A percentile compares a stretch with the other conserved stretches of the same genome.
phyloP scores from a whole-genome alignment of 805 yeast species.

The Lachancea fermentati region DNA sequence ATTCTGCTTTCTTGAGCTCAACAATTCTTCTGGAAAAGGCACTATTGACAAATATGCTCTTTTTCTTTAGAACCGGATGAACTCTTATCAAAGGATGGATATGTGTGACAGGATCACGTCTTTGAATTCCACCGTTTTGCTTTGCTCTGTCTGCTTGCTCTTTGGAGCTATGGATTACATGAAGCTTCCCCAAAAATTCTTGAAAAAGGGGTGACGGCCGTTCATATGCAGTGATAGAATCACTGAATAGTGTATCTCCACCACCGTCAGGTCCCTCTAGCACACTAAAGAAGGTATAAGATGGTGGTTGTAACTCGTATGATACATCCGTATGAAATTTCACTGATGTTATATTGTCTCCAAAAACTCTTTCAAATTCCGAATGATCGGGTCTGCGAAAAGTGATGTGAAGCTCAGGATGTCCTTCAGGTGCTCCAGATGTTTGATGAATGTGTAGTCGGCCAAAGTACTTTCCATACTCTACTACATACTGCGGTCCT shows the following conservation, averaged over 20 bases:
- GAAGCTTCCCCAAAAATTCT: constrained; percentile 51
- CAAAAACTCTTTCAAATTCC: constrained; percentile 29
- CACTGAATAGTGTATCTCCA: constrained; percentile 76
- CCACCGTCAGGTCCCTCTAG: constrained; percentile 59
- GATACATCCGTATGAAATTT: constrained; percentile 72
- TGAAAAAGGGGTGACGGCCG: constrained; percentile 63
- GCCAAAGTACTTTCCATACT: constrained; percentile 62
- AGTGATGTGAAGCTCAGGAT: constrained; percentile 58
- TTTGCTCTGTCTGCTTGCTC: constrained; percentile 62
- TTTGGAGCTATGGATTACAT: constrained; percentile 63
- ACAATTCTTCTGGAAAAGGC: constrained; percentile 61
- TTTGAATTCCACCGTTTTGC: constrained; percentile 57
- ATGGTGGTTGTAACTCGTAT: constrained; percentile 70
- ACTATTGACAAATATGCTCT: constrained; percentile 51
- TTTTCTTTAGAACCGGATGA: constrained; percentile 66
- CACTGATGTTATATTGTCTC: constrained; percentile 18
- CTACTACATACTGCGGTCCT: constrained; percentile 42
- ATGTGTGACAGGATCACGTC: constrained; percentile 50
- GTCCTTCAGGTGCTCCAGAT: constrained; percentile 58
- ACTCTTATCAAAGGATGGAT: constrained; percentile 64
- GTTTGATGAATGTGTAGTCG: constrained; percentile 70
- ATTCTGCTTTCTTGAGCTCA: constrained; percentile 69
- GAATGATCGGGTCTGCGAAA: constrained; percentile 42
- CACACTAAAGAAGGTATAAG: constrained; percentile 59
- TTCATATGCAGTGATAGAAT: constrained; percentile 61